These are phyloP conservation scores for Neurospora hispaniola DNA, from an alignment of 495 filamentous ascomycete genomes.

Conservation along the genomic window DNA sequence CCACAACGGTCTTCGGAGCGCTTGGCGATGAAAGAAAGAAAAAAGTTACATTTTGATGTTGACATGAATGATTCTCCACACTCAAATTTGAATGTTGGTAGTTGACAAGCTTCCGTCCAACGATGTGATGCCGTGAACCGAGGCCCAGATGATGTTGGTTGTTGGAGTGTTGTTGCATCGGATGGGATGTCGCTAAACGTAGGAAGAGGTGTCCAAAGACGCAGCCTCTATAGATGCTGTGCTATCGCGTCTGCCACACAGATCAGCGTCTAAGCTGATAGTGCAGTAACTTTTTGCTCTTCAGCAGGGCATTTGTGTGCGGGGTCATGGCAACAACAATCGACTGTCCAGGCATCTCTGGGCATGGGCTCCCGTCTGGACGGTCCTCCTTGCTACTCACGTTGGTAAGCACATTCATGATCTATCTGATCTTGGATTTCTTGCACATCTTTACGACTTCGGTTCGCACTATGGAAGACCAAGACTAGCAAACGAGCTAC, in stretches of 20 bases:
- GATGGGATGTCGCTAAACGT: neutral
- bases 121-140: neutral
- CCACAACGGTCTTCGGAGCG: neutral
- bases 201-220: no score
- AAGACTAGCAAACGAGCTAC: neutral
- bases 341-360: neutral
- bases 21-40: neutral
- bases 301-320: neutral
- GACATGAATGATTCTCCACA: neutral
- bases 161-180: neutral
- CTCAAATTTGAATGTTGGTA: neutral
- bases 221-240: neutral
- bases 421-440: neutral
- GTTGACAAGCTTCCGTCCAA: neutral
- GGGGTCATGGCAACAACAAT: neutral
- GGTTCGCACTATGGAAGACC: neutral
- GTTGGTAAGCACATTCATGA: neutral
- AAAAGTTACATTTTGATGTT: accelerated
- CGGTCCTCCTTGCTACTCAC: neutral
- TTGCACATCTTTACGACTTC: neutral
- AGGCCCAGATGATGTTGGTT: neutral
- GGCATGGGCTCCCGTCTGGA: neutral
- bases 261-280: neutral
- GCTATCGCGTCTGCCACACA: neutral
- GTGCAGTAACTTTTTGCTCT: neutral